Conservation (phyloP, 75 land plant species). For the Pinus tabuliformis region DNA sequence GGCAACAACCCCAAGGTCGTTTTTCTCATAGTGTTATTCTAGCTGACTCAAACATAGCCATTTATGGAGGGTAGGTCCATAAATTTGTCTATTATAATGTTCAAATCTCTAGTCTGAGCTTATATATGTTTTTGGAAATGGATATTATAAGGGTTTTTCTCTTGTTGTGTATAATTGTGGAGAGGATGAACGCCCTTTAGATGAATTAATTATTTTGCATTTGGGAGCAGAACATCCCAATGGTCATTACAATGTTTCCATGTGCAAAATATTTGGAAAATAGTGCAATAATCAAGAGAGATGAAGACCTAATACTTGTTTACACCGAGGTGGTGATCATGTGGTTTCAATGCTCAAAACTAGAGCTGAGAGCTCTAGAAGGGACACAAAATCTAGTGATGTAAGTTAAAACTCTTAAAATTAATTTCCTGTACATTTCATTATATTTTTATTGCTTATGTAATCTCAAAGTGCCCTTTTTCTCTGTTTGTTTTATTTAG, state of each 20-base stretch:
- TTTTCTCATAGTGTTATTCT: slow-evolving; percentile 71
- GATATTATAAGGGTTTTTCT: neutral
- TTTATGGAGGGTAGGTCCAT: slow-evolving; percentile 66
- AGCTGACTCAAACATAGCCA: slow-evolving; percentile 41
- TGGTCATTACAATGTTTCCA: slow-evolving; percentile 19
- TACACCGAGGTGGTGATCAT: too few relatives aligned
- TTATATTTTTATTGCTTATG: neutral
- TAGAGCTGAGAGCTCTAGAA: neutral
- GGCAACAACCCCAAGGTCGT: slow-evolving; percentile 63
- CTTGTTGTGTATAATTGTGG: slow-evolving; percentile 48
- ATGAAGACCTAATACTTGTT: slow-evolving; percentile 5
- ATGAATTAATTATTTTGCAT: slow-evolving; percentile 52
- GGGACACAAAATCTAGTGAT: neutral
- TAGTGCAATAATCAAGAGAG: slow-evolving; percentile 30
- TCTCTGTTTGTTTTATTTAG: neutral
- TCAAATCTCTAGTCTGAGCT: too few relatives aligned
- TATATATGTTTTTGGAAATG: neutral
- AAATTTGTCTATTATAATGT: neutral
- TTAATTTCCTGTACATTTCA: neutral
- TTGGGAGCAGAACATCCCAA: slow-evolving; percentile 48
- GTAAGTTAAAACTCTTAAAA: neutral
- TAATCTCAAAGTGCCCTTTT: neutral
- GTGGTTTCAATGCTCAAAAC: too few relatives aligned
- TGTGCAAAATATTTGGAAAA: slow-evolving; percentile 39
- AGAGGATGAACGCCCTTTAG: slow-evolving; percentile 76